These are phyloP conservation scores for Kwoniella dejecticola DNA, from an alignment of 768 basidiomycete species.

Conservation along the genomic window DNA sequence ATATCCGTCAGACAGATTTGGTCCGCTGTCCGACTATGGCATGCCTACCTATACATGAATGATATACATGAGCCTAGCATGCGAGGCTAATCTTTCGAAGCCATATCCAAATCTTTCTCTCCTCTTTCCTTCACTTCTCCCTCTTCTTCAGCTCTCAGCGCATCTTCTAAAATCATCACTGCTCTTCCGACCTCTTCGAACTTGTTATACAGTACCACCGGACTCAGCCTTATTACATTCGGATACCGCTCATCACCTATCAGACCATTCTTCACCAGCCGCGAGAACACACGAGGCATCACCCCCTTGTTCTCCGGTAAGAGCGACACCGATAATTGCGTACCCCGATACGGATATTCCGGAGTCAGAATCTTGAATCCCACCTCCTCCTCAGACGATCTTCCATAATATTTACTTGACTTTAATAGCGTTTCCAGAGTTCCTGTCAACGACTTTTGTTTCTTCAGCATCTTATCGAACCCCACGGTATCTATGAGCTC, in stretches of 20 bases:
- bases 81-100: conserved; percentile 23
- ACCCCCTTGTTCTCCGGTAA: conserved; percentile 53
- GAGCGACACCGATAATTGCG: conserved; percentile 81
- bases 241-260: conserved; percentile 90
- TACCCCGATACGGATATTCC: conserved; percentile 67
- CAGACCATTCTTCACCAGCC: conserved; percentile 70
- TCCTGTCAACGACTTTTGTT: conserved; percentile 71
- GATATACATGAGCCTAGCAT: too few species aligned
- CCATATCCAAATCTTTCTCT: conserved; percentile 15
- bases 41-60: not conserved
- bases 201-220: conserved; percentile 83
- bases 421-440: conserved; percentile 68
- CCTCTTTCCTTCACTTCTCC: not conserved
- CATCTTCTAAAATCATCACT: conserved; percentile 66
- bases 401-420: conserved; percentile 67
- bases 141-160: conserved; percentile 43
- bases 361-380: conserved; percentile 96
- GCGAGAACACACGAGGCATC: conserved; percentile 72
- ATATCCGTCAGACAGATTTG: too few species aligned
- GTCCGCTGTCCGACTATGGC: too few species aligned
- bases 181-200: conserved; percentile 74
- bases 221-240: conserved; percentile 86
- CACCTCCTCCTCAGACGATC: conserved; percentile 49
- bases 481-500: conserved; percentile 76
- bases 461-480: conserved; percentile 71